A percentile compares a stretch with the other conserved stretches of the same genome.
Evolutionary conservation across 1,284 basidiomycete species (phyloP).

Genomic region (Rhodotorula sp.): DNA sequence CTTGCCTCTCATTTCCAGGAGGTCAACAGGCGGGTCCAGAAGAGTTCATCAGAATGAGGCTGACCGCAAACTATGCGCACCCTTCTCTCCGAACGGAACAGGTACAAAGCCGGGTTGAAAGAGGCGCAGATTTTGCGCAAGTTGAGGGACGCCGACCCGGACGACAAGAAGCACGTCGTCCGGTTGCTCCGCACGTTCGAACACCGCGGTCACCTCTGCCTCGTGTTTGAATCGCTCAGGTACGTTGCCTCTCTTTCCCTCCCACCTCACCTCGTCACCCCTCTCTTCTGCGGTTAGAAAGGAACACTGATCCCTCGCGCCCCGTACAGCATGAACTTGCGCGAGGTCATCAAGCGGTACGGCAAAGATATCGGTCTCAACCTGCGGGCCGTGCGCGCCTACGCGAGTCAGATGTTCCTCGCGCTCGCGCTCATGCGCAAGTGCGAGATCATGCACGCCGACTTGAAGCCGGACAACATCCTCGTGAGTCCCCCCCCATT

Average conservation of each 20-base stretch:
- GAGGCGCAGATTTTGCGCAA: constrained; percentile 87
- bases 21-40: too few species aligned
- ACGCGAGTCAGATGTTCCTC: constrained; percentile 93
- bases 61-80: not conserved
- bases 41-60: too few species aligned
- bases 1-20: too few species aligned
- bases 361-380: constrained; percentile 98
- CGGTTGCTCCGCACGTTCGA: constrained; percentile 91
- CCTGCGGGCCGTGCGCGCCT: constrained; percentile 93
- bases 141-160: constrained; percentile 82
- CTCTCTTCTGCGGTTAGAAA: not conserved
- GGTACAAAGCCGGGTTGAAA: constrained; percentile 93
- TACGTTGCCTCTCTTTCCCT: constrained; percentile 49
- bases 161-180: constrained; percentile 94
- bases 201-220: constrained; percentile 91
- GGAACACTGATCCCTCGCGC: constrained; percentile 9
- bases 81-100: constrained; percentile 48
- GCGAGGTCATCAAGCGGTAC: constrained; percentile 97
- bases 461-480: constrained; percentile 97
- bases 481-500: constrained; percentile 58
- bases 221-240: constrained; percentile 95
- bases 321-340: constrained; percentile 82
- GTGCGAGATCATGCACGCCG: constrained; percentile 92
- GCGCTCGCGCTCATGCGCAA: constrained; percentile 82
- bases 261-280: not conserved